Conservation (phyloP, 164 flowering plant species). For the Magnolia sinica region DNA sequence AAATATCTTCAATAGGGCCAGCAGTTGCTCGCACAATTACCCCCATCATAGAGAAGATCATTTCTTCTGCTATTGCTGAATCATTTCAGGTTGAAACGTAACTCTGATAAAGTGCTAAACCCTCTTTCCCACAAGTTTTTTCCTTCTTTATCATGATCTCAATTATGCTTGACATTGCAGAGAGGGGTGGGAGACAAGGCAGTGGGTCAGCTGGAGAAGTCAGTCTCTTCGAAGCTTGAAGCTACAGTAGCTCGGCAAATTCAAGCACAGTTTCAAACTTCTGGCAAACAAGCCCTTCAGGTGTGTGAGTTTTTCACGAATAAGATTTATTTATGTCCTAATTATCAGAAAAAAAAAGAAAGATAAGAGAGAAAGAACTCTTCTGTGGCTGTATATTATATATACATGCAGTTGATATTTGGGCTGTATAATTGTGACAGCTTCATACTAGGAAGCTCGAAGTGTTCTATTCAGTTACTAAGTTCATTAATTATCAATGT, state of each 20-base stretch:
- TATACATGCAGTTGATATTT: too few relatives aligned
- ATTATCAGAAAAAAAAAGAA: too few relatives aligned
- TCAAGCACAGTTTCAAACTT: constrained; percentile 88
- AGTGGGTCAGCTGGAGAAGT: constrained; percentile 80
- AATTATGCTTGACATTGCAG: constrained; percentile 35
- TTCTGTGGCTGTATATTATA: too few relatives aligned
- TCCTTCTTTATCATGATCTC: neutral
- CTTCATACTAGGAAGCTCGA: too few relatives aligned
- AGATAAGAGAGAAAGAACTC: too few relatives aligned
- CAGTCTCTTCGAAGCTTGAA: constrained; percentile 76
- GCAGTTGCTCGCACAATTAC: constrained; percentile 55
- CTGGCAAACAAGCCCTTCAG: constrained; percentile 92
- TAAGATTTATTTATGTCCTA: too few relatives aligned
- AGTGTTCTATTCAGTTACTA: too few relatives aligned
- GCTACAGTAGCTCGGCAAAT: constrained; percentile 81
- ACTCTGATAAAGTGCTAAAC: neutral
- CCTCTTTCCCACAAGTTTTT: neutral
- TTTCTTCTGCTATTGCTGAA: constrained; percentile 64
- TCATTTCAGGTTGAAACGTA: constrained; percentile 68
- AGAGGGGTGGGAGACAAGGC: constrained; percentile 93
- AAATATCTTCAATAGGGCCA: constrained; percentile 66
- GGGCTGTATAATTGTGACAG: too few relatives aligned
- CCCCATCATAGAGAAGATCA: constrained; percentile 68
- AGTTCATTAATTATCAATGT: too few relatives aligned
- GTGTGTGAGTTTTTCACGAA: constrained; percentile 23